Base-by-base conservation (phyloP, 129 eudicot genomes). In the Escallonia rubra region DNA sequence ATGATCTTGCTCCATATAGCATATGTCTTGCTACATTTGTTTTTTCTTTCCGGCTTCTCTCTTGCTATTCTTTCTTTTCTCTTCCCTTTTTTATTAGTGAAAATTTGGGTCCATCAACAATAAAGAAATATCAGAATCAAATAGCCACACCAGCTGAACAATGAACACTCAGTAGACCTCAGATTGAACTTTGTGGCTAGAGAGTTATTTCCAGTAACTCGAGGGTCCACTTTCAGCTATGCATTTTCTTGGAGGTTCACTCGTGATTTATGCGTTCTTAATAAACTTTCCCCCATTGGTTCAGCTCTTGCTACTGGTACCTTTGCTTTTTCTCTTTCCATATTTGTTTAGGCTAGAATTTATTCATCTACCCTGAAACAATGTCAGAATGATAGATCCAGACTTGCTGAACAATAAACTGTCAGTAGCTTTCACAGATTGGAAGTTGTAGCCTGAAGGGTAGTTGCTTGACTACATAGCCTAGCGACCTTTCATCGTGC, bases 401-500 rank as follows among this genome's bases (percentile, higher is more conserved):
- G n/a, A 50, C 11, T 50, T 7, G 41, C 67, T 13, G 54, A 44
- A 57, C 45, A 10, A 56, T 40, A 44, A 15, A 45, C 46, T 9
- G 5, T 45, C 15, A 38, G 54, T 63, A 57, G 45, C 63, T 74
- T 63, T 57, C 53, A 62, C 59, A 38, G 70, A 57, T 45, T 54
- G 76, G 59, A 67, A 54, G 10, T 59, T 77, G 68, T 68, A 64
- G 74, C 65, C 61, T 64, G 53, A 23, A 54, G 64, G 56, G 40
- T 61, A 61, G 61, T 70, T n/a, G 71, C 64, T 73, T 74, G 70
- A 80, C 72, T 57, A 77, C 53, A 56, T 78, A 64, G n/a, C n/a
- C n/a, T n/a, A n/a, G 59, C 54, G 65, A 45, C 86, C 90, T 78
- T 69, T 57, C 82, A 78, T 71, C 75, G 66, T 81, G 85, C 83